Percentiles rank a stretch among this genome's conserved stretches.
These are phyloP conservation scores for Fusarium chaquense DNA, from an alignment of 2,329 filamentous ascomycete genomes.

Conservation along the genomic window DNA sequence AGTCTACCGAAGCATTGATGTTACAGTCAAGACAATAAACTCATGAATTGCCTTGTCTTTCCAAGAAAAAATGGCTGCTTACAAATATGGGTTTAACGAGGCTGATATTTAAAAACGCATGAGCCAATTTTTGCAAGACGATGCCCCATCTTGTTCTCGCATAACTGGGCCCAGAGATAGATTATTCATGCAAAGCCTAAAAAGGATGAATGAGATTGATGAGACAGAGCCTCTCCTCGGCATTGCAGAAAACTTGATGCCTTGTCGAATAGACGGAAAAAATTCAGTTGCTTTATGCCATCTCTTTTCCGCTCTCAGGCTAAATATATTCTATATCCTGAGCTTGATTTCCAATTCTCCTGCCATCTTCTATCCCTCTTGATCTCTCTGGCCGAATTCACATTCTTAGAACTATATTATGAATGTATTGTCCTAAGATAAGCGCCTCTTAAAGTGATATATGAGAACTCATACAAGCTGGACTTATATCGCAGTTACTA, in stretches of 20 bases:
- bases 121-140: neutral
- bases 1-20: slow-evolving; percentile 1
- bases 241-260: neutral
- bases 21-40: slow-evolving; percentile 2
- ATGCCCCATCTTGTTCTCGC: neutral
- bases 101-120: neutral
- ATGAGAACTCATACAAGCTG: neutral
- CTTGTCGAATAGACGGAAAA: neutral
- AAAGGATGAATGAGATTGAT: neutral
- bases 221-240: neutral
- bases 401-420: neutral
- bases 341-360: neutral
- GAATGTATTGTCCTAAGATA: neutral
- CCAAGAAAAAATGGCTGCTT: neutral
- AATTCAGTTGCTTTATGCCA: neutral
- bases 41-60: slow-evolving; percentile 15
- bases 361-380: neutral
- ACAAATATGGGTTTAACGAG: neutral
- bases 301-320: neutral
- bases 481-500: neutral
- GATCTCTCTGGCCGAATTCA: neutral
- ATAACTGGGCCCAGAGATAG: neutral
- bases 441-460: neutral
- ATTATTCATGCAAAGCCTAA: neutral
- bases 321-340: neutral